These are phyloP conservation scores for Ormosia emarginata DNA, from an alignment of 306 rosid genomes.

Conservation along the genomic window DNA sequence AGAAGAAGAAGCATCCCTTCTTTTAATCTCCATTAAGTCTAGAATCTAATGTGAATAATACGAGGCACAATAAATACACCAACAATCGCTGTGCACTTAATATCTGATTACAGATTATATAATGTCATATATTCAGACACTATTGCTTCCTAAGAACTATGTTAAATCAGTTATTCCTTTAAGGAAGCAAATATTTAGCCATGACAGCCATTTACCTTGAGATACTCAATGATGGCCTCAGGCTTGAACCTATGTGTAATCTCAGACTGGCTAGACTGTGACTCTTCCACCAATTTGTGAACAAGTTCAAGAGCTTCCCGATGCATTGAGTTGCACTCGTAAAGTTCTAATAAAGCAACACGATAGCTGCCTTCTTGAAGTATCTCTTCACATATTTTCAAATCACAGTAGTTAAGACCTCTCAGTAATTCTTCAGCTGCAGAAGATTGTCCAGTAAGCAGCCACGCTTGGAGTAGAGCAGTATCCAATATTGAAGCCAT, in stretches of 20 bases:
- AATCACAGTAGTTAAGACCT: slow-evolving; percentile 83
- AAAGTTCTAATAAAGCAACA: slow-evolving; percentile 81
- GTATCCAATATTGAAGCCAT: slow-evolving; percentile 93
- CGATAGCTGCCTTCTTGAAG: slow-evolving; percentile 61
- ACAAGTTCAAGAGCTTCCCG: slow-evolving; percentile 90
- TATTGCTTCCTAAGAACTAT: not conserved
- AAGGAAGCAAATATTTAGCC: not conserved
- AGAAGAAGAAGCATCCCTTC: not conserved
- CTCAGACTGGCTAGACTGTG: slow-evolving; percentile 60
- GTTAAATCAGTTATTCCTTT: not conserved
- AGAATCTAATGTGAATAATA: not conserved
- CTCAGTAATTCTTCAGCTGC: slow-evolving; percentile 69
- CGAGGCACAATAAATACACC: not conserved
- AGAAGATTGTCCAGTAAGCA: slow-evolving; percentile 82
- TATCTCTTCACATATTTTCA: slow-evolving; percentile 84
- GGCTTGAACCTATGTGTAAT: slow-evolving; percentile 71
- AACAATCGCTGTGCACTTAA: not conserved
- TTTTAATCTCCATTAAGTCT: not conserved
- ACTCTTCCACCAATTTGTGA: slow-evolving; percentile 73
- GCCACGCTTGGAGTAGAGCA: slow-evolving; percentile 84
- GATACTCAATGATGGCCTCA: slow-evolving; percentile 89
- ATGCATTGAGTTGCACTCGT: slow-evolving; percentile 86
- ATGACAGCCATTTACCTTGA: slow-evolving; percentile 56
- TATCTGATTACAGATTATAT: not conserved
- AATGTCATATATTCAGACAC: not conserved